phyloP scores from a whole-genome alignment of 129 eudicot genomes.

The Tanacetum coccineum region DNA sequence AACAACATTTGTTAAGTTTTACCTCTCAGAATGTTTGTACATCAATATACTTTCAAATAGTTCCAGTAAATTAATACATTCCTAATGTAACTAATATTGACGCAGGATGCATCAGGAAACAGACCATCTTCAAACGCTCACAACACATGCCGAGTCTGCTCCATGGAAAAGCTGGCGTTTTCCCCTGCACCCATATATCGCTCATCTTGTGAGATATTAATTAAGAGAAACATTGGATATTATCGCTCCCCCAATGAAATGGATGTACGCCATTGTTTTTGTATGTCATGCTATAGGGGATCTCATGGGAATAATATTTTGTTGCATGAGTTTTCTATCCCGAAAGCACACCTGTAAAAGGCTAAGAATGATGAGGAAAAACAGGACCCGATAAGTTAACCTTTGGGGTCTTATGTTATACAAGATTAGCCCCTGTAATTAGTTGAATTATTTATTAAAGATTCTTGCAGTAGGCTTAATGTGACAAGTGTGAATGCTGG shows the following conservation, averaged over 20 bases:
- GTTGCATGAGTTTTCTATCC: constrained; percentile 38
- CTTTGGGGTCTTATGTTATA: constrained; percentile 2
- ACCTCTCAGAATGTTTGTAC: too few species aligned
- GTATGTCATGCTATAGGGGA: constrained; percentile 48
- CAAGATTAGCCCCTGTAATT: constrained; percentile 16
- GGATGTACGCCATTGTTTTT: constrained; percentile 43
- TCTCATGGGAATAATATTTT: constrained; percentile 45
- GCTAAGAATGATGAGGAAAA: constrained; percentile 39
- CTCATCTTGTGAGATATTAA: constrained; percentile 46
- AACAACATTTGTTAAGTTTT: too few species aligned
- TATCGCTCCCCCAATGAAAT: constrained; percentile 37
- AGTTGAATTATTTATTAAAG: constrained; percentile 1
- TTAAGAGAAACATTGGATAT: constrained; percentile 45
- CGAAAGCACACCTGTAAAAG: constrained; percentile 45
- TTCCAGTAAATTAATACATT: constrained; percentile 1
- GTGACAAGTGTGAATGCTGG: too few species aligned
- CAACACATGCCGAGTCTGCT: constrained; percentile 68
- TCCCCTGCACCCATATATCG: constrained; percentile 68
- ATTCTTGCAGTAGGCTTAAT: too few species aligned
- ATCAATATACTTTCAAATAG: too few species aligned
- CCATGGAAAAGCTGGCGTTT: constrained; percentile 44
- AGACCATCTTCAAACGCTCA: constrained; percentile 26
- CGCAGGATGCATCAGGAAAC: constrained; percentile 38
- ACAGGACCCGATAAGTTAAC: constrained; percentile 59
- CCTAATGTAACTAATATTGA: constrained; percentile 8